Base-by-base conservation (phyloP, 2,329 filamentous ascomycete species). In the Talaromyces marneffei region DNA sequence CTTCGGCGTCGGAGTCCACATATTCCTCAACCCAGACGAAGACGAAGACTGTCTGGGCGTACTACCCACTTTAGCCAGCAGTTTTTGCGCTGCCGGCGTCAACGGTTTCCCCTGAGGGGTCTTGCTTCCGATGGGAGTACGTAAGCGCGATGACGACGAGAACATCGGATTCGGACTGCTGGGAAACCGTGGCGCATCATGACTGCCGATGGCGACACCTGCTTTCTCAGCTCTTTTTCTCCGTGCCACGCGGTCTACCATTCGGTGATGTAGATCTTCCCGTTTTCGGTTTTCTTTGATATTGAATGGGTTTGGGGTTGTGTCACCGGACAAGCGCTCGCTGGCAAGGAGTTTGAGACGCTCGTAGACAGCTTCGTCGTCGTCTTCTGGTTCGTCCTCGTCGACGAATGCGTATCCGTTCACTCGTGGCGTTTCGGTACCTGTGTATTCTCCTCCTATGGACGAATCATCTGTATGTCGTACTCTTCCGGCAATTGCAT, bases 361-460 rank as follows among this genome's bases (percentile, higher is more conserved):
- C 61, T 71, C 66, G 60, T 72, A 72, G 35, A 65, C 66, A 42
- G 77, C 75, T 7, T 89, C 77, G 69, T 88, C 80, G 66, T 66
- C 64, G 7, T 73, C 69, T 16, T 78, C 77, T 8, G 74, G 67
- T 56, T 80, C 80, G 57, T 80, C 89, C 61, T 95, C 91, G 67
- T 96, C 92, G 37, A 99, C 92, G 75, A 96, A 97, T 0, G 91
- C 85, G 73, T 97, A 99, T 1, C 94, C 94, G 65, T 95, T 96
- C 0, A 97, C 90, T 2, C 91, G 84, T 0, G 93, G 94, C 0
- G 93, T 97, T 74, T 95, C 92, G 62, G 82, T 83, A 16, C 87
- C 89, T 1, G 80, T 80, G 63, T 80, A 84, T 59, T 59, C 57
- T 2, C 81, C 81, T 9, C 79, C 73, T 66, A 91, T 87, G 12